Evolutionary conservation across 2,329 filamentous ascomycete genomes (phyloP).

Genomic region (Fusarium praegraminearum): DNA sequence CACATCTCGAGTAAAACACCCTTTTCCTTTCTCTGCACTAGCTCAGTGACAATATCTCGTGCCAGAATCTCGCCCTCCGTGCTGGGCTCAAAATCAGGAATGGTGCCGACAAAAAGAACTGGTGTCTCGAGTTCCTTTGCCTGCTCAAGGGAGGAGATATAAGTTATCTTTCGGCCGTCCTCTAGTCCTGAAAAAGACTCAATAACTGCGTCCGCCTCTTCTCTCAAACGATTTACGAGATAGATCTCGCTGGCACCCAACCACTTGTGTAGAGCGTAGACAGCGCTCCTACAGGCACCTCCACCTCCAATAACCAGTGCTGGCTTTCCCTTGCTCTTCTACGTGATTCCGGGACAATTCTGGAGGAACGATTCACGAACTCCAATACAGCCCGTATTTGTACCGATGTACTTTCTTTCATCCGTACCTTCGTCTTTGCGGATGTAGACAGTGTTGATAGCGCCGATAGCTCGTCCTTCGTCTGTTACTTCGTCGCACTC

Average conservation of each 20-base stretch:
- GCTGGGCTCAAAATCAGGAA: not conserved
- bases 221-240: not conserved
- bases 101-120: not conserved
- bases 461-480: not conserved
- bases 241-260: not conserved
- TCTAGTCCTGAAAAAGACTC: not conserved
- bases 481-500: conserved; percentile 2
- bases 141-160: not conserved
- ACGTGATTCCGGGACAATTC: not conserved
- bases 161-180: not conserved
- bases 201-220: not conserved
- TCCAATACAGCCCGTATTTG: not conserved
- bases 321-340: not conserved
- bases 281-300: conserved; percentile 4
- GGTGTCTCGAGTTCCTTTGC: not conserved
- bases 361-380: not conserved
- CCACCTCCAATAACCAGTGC: conserved; percentile 4
- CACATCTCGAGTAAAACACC: conserved; percentile 6
- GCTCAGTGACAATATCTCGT: not conserved
- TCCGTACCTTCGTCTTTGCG: not conserved
- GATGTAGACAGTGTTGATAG: conserved; percentile 10
- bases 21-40: not conserved
- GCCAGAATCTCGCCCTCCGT: not conserved
- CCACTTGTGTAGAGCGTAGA: not conserved
- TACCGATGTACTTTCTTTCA: not conserved